These are phyloP conservation scores for Cyberlindnera maritima DNA, from an alignment of 805 yeast species.

Conservation along the genomic window DNA sequence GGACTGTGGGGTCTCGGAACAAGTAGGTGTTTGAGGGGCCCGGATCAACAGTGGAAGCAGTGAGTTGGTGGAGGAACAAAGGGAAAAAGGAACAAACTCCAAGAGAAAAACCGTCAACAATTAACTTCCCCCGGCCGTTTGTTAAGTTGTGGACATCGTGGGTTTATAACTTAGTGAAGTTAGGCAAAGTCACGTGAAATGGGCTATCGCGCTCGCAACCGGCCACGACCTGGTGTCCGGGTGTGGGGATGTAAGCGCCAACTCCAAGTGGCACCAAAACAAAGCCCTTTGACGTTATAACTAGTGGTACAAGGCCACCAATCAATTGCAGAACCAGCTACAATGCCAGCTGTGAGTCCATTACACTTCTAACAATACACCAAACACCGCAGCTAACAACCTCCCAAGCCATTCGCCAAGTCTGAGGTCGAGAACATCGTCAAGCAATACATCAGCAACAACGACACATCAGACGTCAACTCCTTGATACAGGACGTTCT, in stretches of 20 bases:
- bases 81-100: neutral
- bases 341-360: conserved; percentile 8
- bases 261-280: neutral
- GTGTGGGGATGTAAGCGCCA: no score
- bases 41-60: no score
- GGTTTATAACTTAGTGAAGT: conserved; percentile 3
- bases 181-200: conserved; percentile 16
- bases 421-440: conserved; percentile 7
- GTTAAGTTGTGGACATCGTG: neutral
- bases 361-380: neutral
- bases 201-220: neutral
- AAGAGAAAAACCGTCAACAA: neutral
- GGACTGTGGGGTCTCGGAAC: no score
- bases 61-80: no score
- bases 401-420: conserved; percentile 11
- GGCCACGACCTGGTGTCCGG: neutral
- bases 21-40: no score
- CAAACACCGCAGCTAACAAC: neutral
- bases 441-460: neutral
- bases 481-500: conserved; percentile 5
- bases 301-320: no score
- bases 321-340: no score
- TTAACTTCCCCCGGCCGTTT: neutral
- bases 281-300: no score
- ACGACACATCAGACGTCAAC: conserved; percentile 5